Conservation (phyloP, 106 monocot species). For the Dendrobium huoshanense region DNA sequence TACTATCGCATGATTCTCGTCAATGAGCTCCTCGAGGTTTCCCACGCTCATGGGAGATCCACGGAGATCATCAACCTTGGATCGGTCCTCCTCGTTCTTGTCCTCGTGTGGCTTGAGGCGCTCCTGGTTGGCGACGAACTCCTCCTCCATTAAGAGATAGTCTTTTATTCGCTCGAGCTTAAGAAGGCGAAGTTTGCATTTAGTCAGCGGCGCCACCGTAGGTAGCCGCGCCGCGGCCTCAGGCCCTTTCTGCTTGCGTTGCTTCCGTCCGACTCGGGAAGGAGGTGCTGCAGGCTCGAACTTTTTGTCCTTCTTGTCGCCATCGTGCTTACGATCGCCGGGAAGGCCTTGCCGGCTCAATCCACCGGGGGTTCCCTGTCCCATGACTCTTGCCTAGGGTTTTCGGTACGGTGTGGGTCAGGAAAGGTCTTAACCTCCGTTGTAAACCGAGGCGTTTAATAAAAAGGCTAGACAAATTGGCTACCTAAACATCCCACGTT, state of each 20-base stretch:
- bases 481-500: too few species aligned
- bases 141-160: conserved; percentile 95
- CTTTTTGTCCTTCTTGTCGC: conserved; percentile 68
- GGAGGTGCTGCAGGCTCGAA: conserved; percentile 90
- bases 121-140: conserved; percentile 92
- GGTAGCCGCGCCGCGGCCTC: conserved; percentile 86
- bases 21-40: conserved; percentile 93
- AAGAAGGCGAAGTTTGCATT: conserved; percentile 88
- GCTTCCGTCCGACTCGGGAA: conserved; percentile 80
- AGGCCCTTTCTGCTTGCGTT: conserved; percentile 93
- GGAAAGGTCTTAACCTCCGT: too few species aligned
- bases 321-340: conserved; percentile 52
- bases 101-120: conserved; percentile 86
- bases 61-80: conserved; percentile 92
- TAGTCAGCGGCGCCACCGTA: conserved; percentile 70
- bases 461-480: too few species aligned
- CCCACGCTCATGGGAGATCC: conserved; percentile 98
- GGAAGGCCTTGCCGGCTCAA: conserved; percentile 43
- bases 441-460: too few species aligned
- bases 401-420: neutral
- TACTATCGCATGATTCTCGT: conserved; percentile 96
- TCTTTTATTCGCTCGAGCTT: conserved; percentile 96
- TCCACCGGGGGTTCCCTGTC: conserved; percentile 61
- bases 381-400: conserved; percentile 20
- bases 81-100: conserved; percentile 93